Percentiles rank a stretch among this genome's conserved stretches.
These are phyloP conservation scores for Grosmannia serpens DNA, from an alignment of 2,329 filamentous ascomycete species.

Conservation along the genomic window DNA sequence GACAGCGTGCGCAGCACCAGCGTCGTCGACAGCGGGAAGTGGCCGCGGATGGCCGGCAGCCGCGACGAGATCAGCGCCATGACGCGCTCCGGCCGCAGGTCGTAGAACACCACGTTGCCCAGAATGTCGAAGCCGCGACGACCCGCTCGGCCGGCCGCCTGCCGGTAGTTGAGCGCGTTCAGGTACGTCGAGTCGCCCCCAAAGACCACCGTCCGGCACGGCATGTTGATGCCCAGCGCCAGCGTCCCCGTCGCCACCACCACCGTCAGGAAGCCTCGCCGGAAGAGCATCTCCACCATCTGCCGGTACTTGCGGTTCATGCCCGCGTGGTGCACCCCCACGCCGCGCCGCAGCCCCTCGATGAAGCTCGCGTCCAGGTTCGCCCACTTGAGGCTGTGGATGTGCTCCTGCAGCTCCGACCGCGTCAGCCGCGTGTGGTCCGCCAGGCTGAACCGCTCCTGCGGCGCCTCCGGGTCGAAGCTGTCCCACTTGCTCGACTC, in stretches of 20 bases:
- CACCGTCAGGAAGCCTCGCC: constrained; percentile 49
- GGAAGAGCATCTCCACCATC: constrained; percentile 47
- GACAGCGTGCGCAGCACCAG: constrained; percentile 49
- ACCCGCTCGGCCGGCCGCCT: constrained; percentile 66
- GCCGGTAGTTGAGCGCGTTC: constrained; percentile 53
- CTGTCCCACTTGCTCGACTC: constrained; percentile 47
- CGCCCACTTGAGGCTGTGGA: background rate
- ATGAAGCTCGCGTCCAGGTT: background rate
- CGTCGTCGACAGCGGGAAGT: constrained; percentile 48
- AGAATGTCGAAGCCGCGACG: constrained; percentile 71
- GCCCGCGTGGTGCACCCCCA: background rate
- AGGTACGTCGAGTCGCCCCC: constrained; percentile 56
- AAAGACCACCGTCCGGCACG: constrained; percentile 72
- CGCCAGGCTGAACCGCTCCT: constrained; percentile 55
- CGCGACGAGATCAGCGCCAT: constrained; percentile 46
- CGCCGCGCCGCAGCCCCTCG: background rate
- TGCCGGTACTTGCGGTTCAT: background rate
- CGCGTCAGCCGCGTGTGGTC: constrained; percentile 31
- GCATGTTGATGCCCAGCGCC: constrained; percentile 72
- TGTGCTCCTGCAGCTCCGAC: background rate
- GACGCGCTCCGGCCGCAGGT: constrained; percentile 24
- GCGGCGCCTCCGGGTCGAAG: constrained; percentile 55
- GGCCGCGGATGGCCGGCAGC: background rate
- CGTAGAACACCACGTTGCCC: constrained; percentile 48
- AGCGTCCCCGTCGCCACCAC: constrained; percentile 68